A percentile compares a stretch with the other conserved stretches of the same genome.
Conservation (phyloP, 495 filamentous ascomycete species). For the Penicillium silybi region DNA sequence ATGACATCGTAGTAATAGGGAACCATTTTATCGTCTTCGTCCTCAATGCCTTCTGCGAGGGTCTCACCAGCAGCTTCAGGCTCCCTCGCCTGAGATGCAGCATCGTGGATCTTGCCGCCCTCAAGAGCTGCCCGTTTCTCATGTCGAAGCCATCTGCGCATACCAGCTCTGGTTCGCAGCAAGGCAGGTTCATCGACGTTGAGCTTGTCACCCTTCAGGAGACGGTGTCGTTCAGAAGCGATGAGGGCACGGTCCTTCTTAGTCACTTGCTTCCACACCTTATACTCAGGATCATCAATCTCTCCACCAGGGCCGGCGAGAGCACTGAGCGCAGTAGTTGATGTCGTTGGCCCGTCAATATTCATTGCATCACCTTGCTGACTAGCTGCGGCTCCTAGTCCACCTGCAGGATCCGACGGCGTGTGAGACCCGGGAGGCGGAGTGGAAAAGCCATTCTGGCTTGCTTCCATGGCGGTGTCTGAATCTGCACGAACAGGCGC, state of each 20-base stretch:
- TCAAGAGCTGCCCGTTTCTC: slow-evolving; percentile 59
- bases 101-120: slow-evolving; percentile 47
- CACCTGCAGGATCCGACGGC: slow-evolving; percentile 68
- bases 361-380: slow-evolving; percentile 81
- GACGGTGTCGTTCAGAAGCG: slow-evolving; percentile 69
- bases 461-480: slow-evolving; percentile 60
- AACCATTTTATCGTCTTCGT: slow-evolving; percentile 69
- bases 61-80: slow-evolving; percentile 57
- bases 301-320: slow-evolving; percentile 44
- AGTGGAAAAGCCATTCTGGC: slow-evolving; percentile 78
- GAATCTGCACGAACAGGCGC: slow-evolving; percentile 57
- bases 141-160: slow-evolving; percentile 75
- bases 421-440: slow-evolving; percentile 74
- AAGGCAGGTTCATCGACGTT: slow-evolving; percentile 86
- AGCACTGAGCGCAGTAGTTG: slow-evolving; percentile 56
- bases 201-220: slow-evolving; percentile 79
- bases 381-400: slow-evolving; percentile 51
- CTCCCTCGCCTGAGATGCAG: slow-evolving; percentile 45
- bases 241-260: slow-evolving; percentile 92
- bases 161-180: slow-evolving; percentile 69
- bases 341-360: slow-evolving; percentile 61
- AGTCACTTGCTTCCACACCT: slow-evolving; percentile 97
- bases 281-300: slow-evolving; percentile 83
- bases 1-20: slow-evolving; percentile 93
- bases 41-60: slow-evolving; percentile 87